Base-by-base conservation (phyloP, 371 early-diverging fungal genomes). In the Apophysomyces ossiformis region DNA sequence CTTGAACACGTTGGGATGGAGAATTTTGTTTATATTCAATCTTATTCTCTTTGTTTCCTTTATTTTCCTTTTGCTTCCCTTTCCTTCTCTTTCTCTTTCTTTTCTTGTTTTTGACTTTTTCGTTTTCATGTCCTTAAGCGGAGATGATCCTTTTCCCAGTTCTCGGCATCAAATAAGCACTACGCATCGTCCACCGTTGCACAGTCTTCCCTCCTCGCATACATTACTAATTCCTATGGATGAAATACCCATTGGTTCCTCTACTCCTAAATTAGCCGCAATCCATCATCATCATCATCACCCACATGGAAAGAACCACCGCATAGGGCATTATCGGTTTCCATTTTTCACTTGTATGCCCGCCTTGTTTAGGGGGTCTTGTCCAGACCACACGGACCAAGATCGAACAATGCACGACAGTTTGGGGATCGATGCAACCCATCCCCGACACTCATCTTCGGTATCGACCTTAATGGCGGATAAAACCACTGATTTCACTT, bases 101-200 rank as follows among this genome's bases (percentile, higher is more conserved):
- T 16, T 47, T 47, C 4, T 18, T 47, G 13, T 47, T 47, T n/a
- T 47, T 15, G 7, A 47, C 7, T 15, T 43, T 43, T 43, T 43
- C 2, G 4, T 12, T 12, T 43, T 43, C 47, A 50, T 50, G 54
- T 21, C 54, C 21, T 32, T 26, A 9, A 21, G n/a, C 54, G 54
- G 54, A 50, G 54, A 16, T 50, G 54, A 50, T 50, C 35, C 54
- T 9, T 21, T 50, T 50, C 54, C 54, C 54, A 50, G 7, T 21
- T 21, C 54, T 50, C 54, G 54, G 54, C 54, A 50, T 50, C n/a
- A 50, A 50, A 16, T 26, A 16, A 50, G 54, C 54, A 50, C 21
- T 3, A 9, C 54, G 8, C 16, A 50, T 21, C 35, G 54, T 21
- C 54, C 54, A 9, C 21, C 54, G 21, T 50, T 50, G 9, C 35